Conservation (phyloP, 2,329 filamentous ascomycete genomes). For the Colletotrichum sp. region DNA sequence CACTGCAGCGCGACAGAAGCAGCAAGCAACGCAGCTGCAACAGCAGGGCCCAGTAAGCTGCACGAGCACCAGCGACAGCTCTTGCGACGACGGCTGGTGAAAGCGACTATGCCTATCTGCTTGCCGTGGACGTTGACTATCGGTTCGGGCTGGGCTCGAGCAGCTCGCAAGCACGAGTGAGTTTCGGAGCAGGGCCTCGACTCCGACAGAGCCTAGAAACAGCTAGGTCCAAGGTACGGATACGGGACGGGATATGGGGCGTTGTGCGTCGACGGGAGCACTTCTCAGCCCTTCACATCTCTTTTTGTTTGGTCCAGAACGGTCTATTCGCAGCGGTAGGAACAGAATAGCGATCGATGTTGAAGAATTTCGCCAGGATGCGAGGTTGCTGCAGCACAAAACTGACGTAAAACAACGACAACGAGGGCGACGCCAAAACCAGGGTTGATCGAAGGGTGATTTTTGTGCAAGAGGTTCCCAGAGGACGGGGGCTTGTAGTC, state of each 20-base stretch:
- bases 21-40: not conserved
- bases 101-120: not conserved
- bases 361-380: not conserved
- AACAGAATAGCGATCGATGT: not conserved
- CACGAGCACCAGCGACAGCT: not conserved
- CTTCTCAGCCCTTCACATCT: not conserved
- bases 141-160: not conserved
- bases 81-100: not conserved
- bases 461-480: not conserved
- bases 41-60: not conserved
- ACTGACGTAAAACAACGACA: not conserved
- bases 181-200: not conserved
- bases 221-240: not conserved
- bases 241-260: not conserved
- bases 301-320: not conserved
- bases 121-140: not conserved
- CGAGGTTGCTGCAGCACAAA: not conserved
- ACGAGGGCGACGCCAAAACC: not conserved
- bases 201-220: conserved; percentile 3
- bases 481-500: not conserved
- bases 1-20: not conserved
- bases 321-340: not conserved
- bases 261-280: conserved; percentile 4
- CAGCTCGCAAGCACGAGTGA: not conserved
- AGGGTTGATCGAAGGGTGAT: not conserved